Conservation (phyloP, 2,329 filamentous ascomycete genomes). For the Aspergillus aculeatus region DNA sequence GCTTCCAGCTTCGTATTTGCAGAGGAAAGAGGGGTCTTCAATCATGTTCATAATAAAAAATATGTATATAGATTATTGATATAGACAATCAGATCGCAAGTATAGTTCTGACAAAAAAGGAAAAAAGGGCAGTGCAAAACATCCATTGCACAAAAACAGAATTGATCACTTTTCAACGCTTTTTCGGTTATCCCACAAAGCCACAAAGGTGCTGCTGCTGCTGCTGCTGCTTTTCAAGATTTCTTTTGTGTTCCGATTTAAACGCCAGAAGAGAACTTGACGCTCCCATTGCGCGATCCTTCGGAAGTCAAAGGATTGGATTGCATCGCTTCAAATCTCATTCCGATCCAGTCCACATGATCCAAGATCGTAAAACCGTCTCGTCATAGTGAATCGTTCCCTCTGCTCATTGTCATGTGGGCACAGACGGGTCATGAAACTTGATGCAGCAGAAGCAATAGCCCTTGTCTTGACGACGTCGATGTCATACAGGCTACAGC, state of each 20-base stretch:
- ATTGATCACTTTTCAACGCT: background rate
- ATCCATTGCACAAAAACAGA: background rate
- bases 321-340: background rate
- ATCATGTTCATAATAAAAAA: background rate
- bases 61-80: background rate
- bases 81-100: background rate
- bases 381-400: background rate
- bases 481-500: constrained; percentile 3
- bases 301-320: background rate
- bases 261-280: background rate
- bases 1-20: background rate
- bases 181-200: background rate
- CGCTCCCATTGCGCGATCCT: background rate
- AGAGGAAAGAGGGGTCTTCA: background rate
- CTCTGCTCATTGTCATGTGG: constrained; percentile 5
- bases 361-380: background rate
- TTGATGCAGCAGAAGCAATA: constrained; percentile 6
- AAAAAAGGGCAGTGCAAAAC: background rate
- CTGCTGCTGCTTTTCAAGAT: background rate
- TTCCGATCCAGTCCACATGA: background rate
- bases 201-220: background rate
- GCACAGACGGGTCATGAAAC: constrained; percentile 11
- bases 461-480: background rate
- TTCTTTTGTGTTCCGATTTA: background rate
- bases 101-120: background rate